phyloP scores from a whole-genome alignment of 257 asterid genomes.

The Petunia secreta region DNA sequence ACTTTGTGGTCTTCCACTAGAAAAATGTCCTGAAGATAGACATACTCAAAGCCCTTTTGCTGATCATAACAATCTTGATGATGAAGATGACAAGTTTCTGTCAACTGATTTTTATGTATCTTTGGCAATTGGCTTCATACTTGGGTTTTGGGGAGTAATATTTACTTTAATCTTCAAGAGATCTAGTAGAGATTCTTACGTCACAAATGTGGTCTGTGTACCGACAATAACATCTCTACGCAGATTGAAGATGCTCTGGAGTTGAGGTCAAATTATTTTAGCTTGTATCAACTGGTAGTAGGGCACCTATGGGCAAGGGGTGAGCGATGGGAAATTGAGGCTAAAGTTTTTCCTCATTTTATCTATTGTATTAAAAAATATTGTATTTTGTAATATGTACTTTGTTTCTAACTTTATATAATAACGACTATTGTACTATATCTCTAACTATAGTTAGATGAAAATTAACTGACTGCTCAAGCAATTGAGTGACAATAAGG shows the following conservation, averaged over 20 bases:
- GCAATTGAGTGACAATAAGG: no score
- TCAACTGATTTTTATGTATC: neutral
- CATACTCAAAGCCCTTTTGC: neutral
- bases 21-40: neutral
- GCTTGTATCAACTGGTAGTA: no score
- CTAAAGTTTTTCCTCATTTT: no score
- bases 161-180: neutral
- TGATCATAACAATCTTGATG: conserved; percentile 6
- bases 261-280: no score
- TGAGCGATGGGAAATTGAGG: no score
- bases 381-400: no score
- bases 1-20: conserved; percentile 39
- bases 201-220: neutral
- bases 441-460: no score
- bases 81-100: neutral
- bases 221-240: neutral
- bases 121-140: neutral
- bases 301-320: no score
- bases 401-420: no score
- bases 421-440: no score
- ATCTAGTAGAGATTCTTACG: neutral
- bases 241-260: neutral
- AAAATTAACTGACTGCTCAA: no score
- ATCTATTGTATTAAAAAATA: no score
- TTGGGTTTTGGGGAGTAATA: neutral